Conservation (phyloP, 2,329 filamentous ascomycete species). For the Ceratocystis albifundus region DNA sequence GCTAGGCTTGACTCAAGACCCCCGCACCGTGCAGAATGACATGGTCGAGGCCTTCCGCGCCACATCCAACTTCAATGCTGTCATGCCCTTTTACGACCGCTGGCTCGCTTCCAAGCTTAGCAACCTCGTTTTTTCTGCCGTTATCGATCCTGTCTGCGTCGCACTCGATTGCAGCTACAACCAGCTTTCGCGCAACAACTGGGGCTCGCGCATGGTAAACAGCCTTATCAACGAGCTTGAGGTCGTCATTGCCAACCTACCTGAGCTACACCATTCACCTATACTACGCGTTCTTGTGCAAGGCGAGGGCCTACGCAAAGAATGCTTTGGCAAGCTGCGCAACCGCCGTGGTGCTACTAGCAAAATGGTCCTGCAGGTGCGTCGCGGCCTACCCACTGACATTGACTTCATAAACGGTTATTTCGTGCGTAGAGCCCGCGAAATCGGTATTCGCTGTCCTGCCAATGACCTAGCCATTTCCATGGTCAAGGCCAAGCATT, state of each 20-base stretch:
- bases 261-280: constrained; percentile 56
- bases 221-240: constrained; percentile 64
- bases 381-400: constrained; percentile 54
- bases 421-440: constrained; percentile 60
- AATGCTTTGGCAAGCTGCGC: constrained; percentile 46
- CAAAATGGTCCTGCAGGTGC: constrained; percentile 56
- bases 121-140: constrained; percentile 59
- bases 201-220: constrained; percentile 54
- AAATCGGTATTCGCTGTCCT: constrained; percentile 59
- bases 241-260: constrained; percentile 57
- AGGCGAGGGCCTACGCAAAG: constrained; percentile 48
- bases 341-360: constrained; percentile 44
- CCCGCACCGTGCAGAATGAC: constrained; percentile 14
- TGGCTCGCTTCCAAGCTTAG: constrained; percentile 68
- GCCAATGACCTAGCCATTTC: constrained; percentile 62
- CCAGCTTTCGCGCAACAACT: constrained; percentile 54
- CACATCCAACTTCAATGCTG: constrained; percentile 21
- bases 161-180: constrained; percentile 67
- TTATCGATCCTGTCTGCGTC: constrained; percentile 72
- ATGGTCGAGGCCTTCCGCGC: constrained; percentile 20
- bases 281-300: constrained; percentile 47
- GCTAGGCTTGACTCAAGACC: constrained; percentile 15
- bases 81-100: constrained; percentile 34
- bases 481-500: constrained; percentile 59
- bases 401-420: constrained; percentile 83